Evolutionary conservation across 306 rosid genomes (phyloP).

Genomic region (Cicer yamashitae): DNA sequence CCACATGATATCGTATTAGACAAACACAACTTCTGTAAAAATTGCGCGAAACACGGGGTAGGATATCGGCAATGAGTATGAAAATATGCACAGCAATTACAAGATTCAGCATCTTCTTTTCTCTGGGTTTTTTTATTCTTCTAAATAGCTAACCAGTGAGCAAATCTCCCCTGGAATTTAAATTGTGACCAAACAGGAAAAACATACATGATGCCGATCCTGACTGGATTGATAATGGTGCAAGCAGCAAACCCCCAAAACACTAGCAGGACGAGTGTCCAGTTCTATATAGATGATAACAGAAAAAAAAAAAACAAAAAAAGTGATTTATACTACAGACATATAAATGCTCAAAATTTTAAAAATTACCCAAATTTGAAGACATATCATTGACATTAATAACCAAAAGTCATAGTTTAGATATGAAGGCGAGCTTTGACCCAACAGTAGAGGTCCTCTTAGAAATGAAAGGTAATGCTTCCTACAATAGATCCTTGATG

Average conservation of each 20-base stretch:
- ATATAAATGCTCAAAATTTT: background rate
- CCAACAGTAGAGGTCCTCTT: background rate
- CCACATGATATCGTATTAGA: background rate
- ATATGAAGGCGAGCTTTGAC: constrained; percentile 1
- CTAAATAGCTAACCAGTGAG: constrained; percentile 14
- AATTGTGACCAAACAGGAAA: constrained; percentile 1
- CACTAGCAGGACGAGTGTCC: background rate
- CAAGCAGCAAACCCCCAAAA: background rate
- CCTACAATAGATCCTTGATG: background rate
- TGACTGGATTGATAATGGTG: no score
- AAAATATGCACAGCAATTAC: constrained; percentile 5
- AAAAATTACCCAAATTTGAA: background rate
- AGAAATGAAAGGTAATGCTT: background rate
- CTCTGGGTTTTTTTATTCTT: background rate
- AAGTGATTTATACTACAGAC: background rate
- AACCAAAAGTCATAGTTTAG: background rate
- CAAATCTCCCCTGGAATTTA: background rate
- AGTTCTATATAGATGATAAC: background rate
- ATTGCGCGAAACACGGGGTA: background rate
- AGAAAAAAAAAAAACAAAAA: no score
- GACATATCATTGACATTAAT: background rate
- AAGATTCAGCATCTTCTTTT: background rate
- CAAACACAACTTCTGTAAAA: constrained; percentile 6
- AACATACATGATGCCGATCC: background rate
- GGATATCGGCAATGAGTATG: background rate